Evolutionary conservation across 139 green algal genomes (phyloP).

Genomic region (Dunaliella sp.): DNA sequence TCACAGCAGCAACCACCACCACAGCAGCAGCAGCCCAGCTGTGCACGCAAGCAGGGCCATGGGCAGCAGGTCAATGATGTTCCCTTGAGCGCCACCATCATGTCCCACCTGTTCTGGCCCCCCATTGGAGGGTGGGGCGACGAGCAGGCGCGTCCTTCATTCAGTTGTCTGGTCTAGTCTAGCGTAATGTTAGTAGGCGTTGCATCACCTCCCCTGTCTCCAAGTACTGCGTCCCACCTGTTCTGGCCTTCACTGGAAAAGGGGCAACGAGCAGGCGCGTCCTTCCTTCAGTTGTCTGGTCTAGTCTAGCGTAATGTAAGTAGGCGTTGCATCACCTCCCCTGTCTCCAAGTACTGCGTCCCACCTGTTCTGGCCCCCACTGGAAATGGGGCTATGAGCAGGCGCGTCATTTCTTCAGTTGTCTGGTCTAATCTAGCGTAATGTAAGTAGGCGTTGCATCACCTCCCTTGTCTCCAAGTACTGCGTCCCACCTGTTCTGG

Average conservation of each 20-base stretch:
- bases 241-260: constrained; percentile 78
- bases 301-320: no score
- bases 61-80: no score
- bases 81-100: constrained; percentile 63
- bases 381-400: constrained; percentile 3
- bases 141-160: not conserved
- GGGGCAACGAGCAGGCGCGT: constrained; percentile 2
- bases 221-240: constrained; percentile 72
- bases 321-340: no score
- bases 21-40: constrained; percentile 20
- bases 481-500: constrained; percentile 90
- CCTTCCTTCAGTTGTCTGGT: no score
- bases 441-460: no score
- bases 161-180: no score
- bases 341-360: no score
- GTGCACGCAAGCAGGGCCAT: no score
- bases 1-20: not conserved
- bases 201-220: no score
- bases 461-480: no score
- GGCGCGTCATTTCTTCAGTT: not conserved
- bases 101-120: constrained; percentile 91
- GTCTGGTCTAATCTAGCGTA: no score
- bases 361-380: constrained; percentile 85
- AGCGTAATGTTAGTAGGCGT: no score
- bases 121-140: constrained; percentile 4